phyloP scores from a whole-genome alignment of 768 basidiomycete species.

The Leucosporidium yakuticum region DNA sequence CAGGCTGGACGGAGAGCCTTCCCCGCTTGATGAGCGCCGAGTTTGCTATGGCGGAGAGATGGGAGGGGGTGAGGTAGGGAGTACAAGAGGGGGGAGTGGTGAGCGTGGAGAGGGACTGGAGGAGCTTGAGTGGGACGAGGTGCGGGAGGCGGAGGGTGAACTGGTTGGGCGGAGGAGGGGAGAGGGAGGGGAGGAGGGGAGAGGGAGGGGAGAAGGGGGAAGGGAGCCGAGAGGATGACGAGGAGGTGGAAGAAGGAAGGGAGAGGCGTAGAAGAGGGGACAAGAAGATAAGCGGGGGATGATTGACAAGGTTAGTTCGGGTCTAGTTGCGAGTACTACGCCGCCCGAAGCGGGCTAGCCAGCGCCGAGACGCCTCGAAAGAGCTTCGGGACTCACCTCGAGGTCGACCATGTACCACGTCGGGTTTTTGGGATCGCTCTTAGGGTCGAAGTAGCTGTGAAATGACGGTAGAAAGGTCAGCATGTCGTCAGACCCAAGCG shows the following conservation, averaged over 20 bases:
- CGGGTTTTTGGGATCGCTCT: slow-evolving; percentile 67
- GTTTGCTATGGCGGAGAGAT: slow-evolving; percentile 28
- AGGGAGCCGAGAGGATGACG: too few relatives aligned
- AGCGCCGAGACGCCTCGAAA: neutral
- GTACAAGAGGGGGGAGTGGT: slow-evolving; percentile 37
- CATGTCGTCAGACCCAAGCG: neutral
- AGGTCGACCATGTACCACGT: slow-evolving; percentile 92
- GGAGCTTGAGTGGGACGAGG: slow-evolving; percentile 70
- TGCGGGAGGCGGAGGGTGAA: slow-evolving; percentile 52
- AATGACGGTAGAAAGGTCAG: neutral
- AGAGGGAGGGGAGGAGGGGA: neutral
- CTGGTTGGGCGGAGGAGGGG: neutral
- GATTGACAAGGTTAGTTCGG: too few relatives aligned
- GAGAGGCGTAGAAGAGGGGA: too few relatives aligned
- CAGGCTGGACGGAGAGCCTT: slow-evolving; percentile 79
- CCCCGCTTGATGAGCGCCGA: slow-evolving; percentile 79
- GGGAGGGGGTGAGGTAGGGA: slow-evolving; percentile 15
- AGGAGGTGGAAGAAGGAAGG: too few relatives aligned
- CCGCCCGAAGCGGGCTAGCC: too few relatives aligned
- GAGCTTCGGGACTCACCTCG: slow-evolving; percentile 14
- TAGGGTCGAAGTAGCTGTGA: slow-evolving; percentile 45
- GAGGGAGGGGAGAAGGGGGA: too few relatives aligned
- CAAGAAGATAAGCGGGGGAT: too few relatives aligned
- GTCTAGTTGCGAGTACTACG: too few relatives aligned
- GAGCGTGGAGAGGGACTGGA: slow-evolving; percentile 56